These are phyloP conservation scores for Heliocybe sulcata DNA, from an alignment of 1,284 basidiomycete genomes.

Conservation along the genomic window DNA sequence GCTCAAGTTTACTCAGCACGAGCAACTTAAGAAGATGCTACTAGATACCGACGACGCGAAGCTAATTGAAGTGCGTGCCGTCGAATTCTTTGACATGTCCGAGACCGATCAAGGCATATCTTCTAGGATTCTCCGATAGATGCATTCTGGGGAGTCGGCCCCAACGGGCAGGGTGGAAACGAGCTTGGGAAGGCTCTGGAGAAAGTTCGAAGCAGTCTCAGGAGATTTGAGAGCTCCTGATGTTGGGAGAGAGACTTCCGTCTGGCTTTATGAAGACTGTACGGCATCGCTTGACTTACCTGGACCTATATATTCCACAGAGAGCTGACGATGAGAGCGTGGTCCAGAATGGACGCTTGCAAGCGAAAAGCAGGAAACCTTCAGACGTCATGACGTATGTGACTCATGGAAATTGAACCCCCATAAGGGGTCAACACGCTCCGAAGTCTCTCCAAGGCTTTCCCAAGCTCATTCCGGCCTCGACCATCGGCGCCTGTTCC, in stretches of 20 bases:
- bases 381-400: no score
- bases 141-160: slow-evolving; percentile 63
- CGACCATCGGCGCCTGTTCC: slow-evolving; percentile 23
- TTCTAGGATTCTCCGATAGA: slow-evolving; percentile 37
- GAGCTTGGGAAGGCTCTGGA: slow-evolving; percentile 62
- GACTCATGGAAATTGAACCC: no score
- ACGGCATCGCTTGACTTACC: no score
- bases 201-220: background rate
- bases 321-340: no score
- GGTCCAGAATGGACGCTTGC: no score
- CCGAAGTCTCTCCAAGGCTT: slow-evolving; percentile 27
- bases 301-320: no score
- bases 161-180: slow-evolving; percentile 53
- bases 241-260: no score
- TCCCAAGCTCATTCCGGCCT: slow-evolving; percentile 37
- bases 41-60: slow-evolving; percentile 17
- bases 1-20: slow-evolving; percentile 22
- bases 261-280: no score
- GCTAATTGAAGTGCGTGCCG: slow-evolving; percentile 20
- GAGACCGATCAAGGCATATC: slow-evolving; percentile 24
- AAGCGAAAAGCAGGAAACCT: no score
- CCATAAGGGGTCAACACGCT: background rate
- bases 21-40: slow-evolving; percentile 13
- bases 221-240: background rate
- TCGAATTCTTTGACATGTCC: slow-evolving; percentile 1